Conservation (phyloP, 2,329 filamentous ascomycete species). For the Aspergillus piperis region DNA sequence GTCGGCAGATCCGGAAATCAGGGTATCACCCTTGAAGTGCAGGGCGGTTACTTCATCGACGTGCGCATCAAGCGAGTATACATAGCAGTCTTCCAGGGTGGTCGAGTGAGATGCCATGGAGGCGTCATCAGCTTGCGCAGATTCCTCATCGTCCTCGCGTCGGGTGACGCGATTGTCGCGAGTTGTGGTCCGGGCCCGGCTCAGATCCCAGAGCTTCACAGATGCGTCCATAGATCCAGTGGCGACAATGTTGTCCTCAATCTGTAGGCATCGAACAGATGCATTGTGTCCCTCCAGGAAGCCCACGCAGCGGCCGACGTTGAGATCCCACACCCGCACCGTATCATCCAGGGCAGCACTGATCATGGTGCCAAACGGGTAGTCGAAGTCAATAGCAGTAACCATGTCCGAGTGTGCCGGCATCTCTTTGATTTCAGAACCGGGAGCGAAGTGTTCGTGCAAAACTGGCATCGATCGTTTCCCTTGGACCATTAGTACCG, state of each 20-base stretch:
- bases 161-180: constrained; percentile 55
- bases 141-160: constrained; percentile 49
- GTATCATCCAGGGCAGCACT: constrained; percentile 91
- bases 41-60: constrained; percentile 93
- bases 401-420: constrained; percentile 85
- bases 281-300: constrained; percentile 90
- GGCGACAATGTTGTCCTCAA: constrained; percentile 92
- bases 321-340: constrained; percentile 94
- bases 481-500: constrained; percentile 49
- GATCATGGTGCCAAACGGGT: constrained; percentile 94
- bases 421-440: constrained; percentile 83
- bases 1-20: constrained; percentile 94
- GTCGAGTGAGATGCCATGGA: constrained; percentile 65
- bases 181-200: constrained; percentile 80
- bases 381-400: constrained; percentile 91
- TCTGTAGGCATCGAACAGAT: constrained; percentile 86
- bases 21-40: constrained; percentile 82
- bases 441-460: constrained; percentile 92
- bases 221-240: constrained; percentile 95
- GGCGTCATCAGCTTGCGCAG: constrained; percentile 17
- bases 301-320: constrained; percentile 88
- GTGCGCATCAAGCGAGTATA: constrained; percentile 88
- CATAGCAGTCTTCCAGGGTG: constrained; percentile 83
- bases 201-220: constrained; percentile 92
- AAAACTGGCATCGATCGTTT: constrained; percentile 83